Conservation (phyloP, 2,329 filamentous ascomycete species). For the Diaporthe humulicola region DNA sequence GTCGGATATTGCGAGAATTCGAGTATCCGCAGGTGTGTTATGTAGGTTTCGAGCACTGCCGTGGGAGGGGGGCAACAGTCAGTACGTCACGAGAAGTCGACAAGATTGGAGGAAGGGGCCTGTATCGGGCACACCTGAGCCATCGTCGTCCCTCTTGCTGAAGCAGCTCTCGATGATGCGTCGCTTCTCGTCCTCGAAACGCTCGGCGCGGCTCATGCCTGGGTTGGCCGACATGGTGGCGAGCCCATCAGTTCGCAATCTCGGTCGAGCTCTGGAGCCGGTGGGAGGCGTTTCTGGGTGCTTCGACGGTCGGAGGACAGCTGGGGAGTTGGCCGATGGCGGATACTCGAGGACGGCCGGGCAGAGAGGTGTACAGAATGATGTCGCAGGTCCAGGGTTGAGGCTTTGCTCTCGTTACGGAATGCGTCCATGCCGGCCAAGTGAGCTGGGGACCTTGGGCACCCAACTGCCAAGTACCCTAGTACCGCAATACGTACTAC, state of each 20-base stretch:
- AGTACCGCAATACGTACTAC: constrained; percentile 7
- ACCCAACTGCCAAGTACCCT: constrained; percentile 9
- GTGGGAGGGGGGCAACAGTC: constrained; percentile 36
- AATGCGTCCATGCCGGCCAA: constrained; percentile 23
- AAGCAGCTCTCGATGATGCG: constrained; percentile 97
- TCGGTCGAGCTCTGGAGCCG: constrained; percentile 9
- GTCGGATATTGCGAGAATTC: constrained; percentile 90
- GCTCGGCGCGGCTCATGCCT: constrained; percentile 72
- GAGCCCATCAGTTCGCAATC: constrained; percentile 33
- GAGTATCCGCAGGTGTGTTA: constrained; percentile 92
- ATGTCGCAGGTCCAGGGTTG: constrained; percentile 33
- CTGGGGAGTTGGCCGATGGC: background rate
- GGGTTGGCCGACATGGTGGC: constrained; percentile 32
- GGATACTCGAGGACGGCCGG: background rate
- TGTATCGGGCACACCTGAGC: constrained; percentile 73
- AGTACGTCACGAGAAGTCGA: constrained; percentile 37
- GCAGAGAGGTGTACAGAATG: background rate
- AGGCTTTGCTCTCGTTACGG: constrained; percentile 23
- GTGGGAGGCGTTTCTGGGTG: background rate
- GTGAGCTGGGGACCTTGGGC: constrained; percentile 15
- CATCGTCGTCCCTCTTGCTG: constrained; percentile 87
- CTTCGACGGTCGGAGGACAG: background rate
- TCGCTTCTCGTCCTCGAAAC: constrained; percentile 96
- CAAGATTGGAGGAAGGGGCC: constrained; percentile 29
- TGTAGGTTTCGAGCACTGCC: constrained; percentile 90